Conservation (phyloP, 805 yeast genomes). For the Starmerella riodocensis region DNA sequence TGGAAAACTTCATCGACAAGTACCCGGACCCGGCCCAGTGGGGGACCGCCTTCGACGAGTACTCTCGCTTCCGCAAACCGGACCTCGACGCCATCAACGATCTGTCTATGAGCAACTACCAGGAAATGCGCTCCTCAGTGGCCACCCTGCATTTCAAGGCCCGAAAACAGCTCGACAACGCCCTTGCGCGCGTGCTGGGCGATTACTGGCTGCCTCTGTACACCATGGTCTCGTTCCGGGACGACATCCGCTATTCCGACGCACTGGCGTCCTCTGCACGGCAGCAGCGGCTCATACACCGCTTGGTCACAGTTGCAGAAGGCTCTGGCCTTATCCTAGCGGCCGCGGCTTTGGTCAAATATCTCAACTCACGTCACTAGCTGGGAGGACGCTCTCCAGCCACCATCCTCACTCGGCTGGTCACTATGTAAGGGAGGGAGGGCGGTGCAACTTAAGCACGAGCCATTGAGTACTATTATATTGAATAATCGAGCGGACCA, state of each 20-base stretch:
- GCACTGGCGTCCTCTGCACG: conserved; percentile 44
- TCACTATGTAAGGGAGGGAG: too few relatives aligned
- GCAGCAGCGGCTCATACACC: conserved; percentile 40
- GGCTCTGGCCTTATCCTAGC: conserved; percentile 2
- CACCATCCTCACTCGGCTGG: too few relatives aligned
- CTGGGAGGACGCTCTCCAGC: neutral
- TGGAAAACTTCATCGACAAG: conserved; percentile 33
- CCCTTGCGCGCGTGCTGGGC: conserved; percentile 45
- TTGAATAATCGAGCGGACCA: too few relatives aligned
- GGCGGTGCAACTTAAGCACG: too few relatives aligned
- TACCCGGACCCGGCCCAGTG: conserved; percentile 13
- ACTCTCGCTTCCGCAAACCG: conserved; percentile 42
- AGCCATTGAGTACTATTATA: too few relatives aligned
- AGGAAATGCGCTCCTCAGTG: conserved; percentile 78
- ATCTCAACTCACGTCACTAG: neutral
- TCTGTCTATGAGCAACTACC: conserved; percentile 66
- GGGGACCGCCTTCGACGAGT: conserved; percentile 41
- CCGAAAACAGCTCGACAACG: conserved; percentile 55
- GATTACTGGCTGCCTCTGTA: conserved; percentile 73
- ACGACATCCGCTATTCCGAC: conserved; percentile 62
- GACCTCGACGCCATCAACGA: conserved; percentile 67
- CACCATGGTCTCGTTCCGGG: conserved; percentile 82
- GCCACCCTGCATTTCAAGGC: conserved; percentile 45
- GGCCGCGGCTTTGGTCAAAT: neutral
- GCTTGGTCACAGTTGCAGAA: conserved; percentile 3